Percentiles rank a stretch among this genome's conserved stretches.
phyloP scores from a whole-genome alignment of 345 rosid genomes.

The Syzygium jambos region DNA sequence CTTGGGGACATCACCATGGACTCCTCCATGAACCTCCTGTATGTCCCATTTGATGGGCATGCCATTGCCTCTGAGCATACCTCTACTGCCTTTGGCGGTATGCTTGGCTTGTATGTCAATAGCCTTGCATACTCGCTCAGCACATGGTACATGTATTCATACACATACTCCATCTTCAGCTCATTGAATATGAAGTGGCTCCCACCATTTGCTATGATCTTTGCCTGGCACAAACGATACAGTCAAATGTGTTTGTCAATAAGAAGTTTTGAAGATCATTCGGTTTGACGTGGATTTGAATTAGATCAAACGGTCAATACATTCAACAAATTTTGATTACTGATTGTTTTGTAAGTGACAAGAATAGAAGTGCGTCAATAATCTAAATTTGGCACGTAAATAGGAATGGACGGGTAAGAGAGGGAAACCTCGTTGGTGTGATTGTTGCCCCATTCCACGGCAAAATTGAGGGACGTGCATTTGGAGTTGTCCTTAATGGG shows the following conservation, averaged over 20 bases:
- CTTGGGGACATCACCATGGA: constrained; percentile 48
- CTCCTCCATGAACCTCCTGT: constrained; percentile 47
- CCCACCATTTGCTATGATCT: constrained; percentile 48
- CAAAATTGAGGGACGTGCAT: constrained; percentile 53
- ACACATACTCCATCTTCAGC: constrained; percentile 48
- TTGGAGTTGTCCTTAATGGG: constrained; percentile 43
- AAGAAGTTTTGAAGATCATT: background rate
- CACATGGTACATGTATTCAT: constrained; percentile 70
- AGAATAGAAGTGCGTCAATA: background rate
- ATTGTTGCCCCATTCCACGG: constrained; percentile 74
- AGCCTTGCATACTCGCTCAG: constrained; percentile 56
- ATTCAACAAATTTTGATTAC: background rate
- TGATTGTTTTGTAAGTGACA: background rate
- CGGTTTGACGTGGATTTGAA: background rate
- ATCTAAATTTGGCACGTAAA: background rate
- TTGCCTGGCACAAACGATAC: constrained; percentile 28
- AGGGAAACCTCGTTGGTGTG: constrained; percentile 16
- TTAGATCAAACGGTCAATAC: background rate
- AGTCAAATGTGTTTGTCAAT: background rate
- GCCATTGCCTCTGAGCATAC: constrained; percentile 41
- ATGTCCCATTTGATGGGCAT: constrained; percentile 20
- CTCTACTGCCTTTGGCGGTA: constrained; percentile 41
- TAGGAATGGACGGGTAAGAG: background rate
- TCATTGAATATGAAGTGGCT: constrained; percentile 41
- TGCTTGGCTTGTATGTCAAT: constrained; percentile 49